phyloP scores from a whole-genome alignment of 441 rosid species.

The Brassica balearica region DNA sequence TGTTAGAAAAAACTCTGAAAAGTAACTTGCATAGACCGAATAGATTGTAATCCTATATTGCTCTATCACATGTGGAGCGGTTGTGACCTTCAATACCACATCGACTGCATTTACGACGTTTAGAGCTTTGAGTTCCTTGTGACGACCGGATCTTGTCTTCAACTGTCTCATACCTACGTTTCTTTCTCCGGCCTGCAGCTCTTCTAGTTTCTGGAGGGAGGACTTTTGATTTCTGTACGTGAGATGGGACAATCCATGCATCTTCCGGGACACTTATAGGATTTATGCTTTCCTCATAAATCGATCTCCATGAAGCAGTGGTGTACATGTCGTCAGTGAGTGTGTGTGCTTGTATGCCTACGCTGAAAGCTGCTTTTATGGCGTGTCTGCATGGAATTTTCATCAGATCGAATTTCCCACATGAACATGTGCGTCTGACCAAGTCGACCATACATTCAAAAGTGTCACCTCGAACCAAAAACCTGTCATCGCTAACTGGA shows the following conservation, averaged over 20 bases:
- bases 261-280: background rate
- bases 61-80: no score
- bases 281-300: background rate
- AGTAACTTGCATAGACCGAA: no score
- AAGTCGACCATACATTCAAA: background rate
- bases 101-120: background rate
- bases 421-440: background rate
- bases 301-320: background rate
- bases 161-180: background rate
- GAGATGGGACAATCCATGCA: no score
- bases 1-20: no score
- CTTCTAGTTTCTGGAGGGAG: no score
- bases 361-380: background rate
- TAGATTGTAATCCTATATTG: no score
- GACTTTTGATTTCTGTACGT: no score
- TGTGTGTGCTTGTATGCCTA: background rate
- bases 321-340: background rate
- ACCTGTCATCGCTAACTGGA: background rate
- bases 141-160: background rate
- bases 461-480: background rate
- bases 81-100: background rate
- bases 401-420: background rate
- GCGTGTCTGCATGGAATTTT: background rate
- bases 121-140: background rate
- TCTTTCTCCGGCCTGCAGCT: no score